Conservation (phyloP, 495 filamentous ascomycete genomes). For the Thermothielavioides terrestris region DNA sequence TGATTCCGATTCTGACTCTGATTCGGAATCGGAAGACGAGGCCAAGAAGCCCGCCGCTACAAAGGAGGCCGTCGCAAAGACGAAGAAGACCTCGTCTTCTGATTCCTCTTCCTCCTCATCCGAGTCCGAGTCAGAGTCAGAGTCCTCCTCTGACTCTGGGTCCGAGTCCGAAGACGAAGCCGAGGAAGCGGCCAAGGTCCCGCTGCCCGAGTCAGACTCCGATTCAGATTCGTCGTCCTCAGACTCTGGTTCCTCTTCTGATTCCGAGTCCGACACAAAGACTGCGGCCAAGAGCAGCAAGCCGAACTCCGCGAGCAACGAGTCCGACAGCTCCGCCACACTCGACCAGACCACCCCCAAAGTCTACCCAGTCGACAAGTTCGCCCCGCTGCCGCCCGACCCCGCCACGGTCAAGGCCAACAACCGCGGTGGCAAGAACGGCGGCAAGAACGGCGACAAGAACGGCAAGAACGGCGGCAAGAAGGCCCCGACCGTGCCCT, state of each 20-base stretch:
- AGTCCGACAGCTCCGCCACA: slow-evolving; percentile 35
- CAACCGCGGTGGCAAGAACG: no score
- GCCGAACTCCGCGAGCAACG: slow-evolving; percentile 3
- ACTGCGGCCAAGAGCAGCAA: slow-evolving; percentile 25
- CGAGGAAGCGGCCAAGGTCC: slow-evolving; percentile 45
- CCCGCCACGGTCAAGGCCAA: slow-evolving; percentile 32
- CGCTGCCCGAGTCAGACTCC: slow-evolving; percentile 36
- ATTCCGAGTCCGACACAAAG: slow-evolving; percentile 29
- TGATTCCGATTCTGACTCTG: slow-evolving; percentile 37
- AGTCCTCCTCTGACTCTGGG: slow-evolving; percentile 26
- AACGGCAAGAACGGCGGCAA: slow-evolving; percentile 48
- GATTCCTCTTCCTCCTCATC: slow-evolving; percentile 5
- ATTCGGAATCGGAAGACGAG: slow-evolving; percentile 21
- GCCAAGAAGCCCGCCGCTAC: slow-evolving; percentile 18
- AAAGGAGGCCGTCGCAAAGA: neutral
- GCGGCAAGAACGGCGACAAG: slow-evolving; percentile 26
- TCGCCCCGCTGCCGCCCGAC: slow-evolving; percentile 45
- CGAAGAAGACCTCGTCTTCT: slow-evolving; percentile 5
- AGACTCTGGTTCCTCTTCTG: slow-evolving; percentile 26
- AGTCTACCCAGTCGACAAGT: slow-evolving; percentile 24
- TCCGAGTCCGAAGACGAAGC: slow-evolving; percentile 36
- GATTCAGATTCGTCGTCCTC: no score
- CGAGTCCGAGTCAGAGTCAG: slow-evolving; percentile 20
- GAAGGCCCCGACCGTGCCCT: slow-evolving; percentile 50
- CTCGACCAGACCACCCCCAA: slow-evolving; percentile 35